Evolutionary conservation across 164 flowering plant genomes (phyloP).

Genomic region (Annona cherimola): DNA sequence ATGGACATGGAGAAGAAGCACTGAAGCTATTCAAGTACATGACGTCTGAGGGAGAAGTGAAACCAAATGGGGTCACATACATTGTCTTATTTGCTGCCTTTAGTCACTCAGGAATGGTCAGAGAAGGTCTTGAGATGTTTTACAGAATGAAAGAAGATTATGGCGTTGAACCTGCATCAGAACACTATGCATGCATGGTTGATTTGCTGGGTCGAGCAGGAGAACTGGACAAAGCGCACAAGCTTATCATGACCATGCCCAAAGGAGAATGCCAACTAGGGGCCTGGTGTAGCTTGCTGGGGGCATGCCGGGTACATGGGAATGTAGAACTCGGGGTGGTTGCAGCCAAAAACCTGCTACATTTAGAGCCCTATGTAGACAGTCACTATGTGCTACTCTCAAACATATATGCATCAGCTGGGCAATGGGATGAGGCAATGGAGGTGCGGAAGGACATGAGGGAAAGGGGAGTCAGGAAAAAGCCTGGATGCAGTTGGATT

Average conservation of each 20-base stretch:
- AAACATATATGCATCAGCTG: slow-evolving; percentile 69
- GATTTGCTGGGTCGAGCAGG: slow-evolving; percentile 91
- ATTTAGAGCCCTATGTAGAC: slow-evolving; percentile 61
- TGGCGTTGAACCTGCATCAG: slow-evolving; percentile 54
- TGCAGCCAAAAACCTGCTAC: slow-evolving; percentile 50
- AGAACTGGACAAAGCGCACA: slow-evolving; percentile 52
- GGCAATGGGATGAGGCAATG: slow-evolving; percentile 66
- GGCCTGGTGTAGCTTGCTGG: slow-evolving; percentile 82
- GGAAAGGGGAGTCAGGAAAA: slow-evolving; percentile 63
- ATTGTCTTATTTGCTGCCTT: slow-evolving; percentile 67
- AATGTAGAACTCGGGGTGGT: slow-evolving; percentile 64
- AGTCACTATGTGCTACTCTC: slow-evolving; percentile 80
- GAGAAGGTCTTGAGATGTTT: slow-evolving; percentile 54
- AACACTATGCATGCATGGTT: slow-evolving; percentile 74
- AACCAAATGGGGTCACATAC: slow-evolving; percentile 66
- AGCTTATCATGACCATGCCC: slow-evolving; percentile 51
- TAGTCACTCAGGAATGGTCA: slow-evolving; percentile 72
- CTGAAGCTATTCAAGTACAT: slow-evolving; percentile 41
- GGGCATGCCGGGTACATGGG: slow-evolving; percentile 66
- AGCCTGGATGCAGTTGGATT: slow-evolving; percentile 89
- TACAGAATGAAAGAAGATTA: slow-evolving; percentile 47
- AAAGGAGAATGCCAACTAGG: slow-evolving; percentile 30
- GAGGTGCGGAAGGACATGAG: slow-evolving; percentile 59
- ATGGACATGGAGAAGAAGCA: slow-evolving; percentile 66
- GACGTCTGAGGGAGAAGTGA: slow-evolving; percentile 34